Percentiles rank a stretch among this genome's conserved stretches.
phyloP scores from a whole-genome alignment of 352 stramenopile species.

The Phytophthora kernoviae region DNA sequence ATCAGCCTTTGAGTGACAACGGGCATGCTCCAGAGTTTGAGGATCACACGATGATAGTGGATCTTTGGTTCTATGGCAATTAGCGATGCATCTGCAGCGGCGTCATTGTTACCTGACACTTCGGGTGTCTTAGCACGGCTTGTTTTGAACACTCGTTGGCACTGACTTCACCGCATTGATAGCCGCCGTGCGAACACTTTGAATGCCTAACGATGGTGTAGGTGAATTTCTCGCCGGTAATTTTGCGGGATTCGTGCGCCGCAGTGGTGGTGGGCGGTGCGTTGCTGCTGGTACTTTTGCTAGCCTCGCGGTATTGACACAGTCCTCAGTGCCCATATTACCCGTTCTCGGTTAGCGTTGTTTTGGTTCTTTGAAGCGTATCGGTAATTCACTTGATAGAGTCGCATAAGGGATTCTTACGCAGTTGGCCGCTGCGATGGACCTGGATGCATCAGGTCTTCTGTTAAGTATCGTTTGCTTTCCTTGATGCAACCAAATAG shows the following conservation, averaged over 20 bases:
- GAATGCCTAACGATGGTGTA: constrained; percentile 11
- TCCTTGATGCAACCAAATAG: too few relatives aligned
- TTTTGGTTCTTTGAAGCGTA: too few relatives aligned
- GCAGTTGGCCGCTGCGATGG: too few relatives aligned
- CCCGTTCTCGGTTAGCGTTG: too few relatives aligned
- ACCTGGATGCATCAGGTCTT: too few relatives aligned
- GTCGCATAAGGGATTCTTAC: too few relatives aligned
- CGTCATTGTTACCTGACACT: constrained; percentile 4
- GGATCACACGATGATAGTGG: too few relatives aligned
- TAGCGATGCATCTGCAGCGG: neutral
- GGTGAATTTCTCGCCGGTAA: constrained; percentile 12
- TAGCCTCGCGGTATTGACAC: neutral
- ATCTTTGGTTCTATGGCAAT: neutral
- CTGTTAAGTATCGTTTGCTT: too few relatives aligned
- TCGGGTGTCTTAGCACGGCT: neutral
- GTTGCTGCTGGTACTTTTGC: constrained; percentile 2
- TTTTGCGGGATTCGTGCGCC: constrained; percentile 10
- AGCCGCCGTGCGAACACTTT: constrained; percentile 18
- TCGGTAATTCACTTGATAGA: too few relatives aligned
- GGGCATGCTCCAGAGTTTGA: too few relatives aligned
- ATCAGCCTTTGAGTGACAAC: too few relatives aligned
- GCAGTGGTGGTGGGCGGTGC: constrained; percentile 16
- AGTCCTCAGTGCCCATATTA: too few relatives aligned
- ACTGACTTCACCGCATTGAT: neutral
- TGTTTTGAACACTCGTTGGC: constrained; percentile 10